Evolutionary conservation across 345 rosid species (phyloP).

Genomic region (Zanthoxylum bungeanum): DNA sequence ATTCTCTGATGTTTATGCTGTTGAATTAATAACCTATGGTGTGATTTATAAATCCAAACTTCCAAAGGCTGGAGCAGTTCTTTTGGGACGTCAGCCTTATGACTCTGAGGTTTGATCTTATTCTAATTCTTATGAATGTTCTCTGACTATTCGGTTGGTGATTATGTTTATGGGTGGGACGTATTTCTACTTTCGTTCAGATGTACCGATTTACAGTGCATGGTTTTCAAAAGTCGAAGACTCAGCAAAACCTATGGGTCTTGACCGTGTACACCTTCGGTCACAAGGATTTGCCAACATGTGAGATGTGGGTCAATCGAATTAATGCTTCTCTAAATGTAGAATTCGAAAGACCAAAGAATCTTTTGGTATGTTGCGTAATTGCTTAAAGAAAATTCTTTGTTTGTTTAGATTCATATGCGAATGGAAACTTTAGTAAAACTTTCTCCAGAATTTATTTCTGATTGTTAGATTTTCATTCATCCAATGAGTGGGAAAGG

Average conservation of each 20-base stretch:
- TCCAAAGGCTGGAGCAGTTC: constrained; percentile 38
- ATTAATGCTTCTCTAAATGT: constrained; percentile 46
- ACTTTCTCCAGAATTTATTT: constrained; percentile 16
- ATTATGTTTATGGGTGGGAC: constrained; percentile 6
- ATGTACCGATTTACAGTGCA: constrained; percentile 63
- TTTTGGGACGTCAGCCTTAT: constrained; percentile 30
- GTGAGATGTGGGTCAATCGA: constrained; percentile 67
- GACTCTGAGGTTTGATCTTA: constrained; percentile 45
- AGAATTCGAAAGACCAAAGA: constrained; percentile 69
- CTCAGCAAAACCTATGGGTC: constrained; percentile 68
- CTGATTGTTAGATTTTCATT: constrained; percentile 60
- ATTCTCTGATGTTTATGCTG: constrained; percentile 68
- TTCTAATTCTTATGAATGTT: not conserved
- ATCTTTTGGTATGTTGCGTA: constrained; percentile 58
- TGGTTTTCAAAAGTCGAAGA: constrained; percentile 46
- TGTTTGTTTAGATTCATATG: constrained; percentile 7
- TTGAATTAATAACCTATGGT: constrained; percentile 48
- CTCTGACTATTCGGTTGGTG: not conserved
- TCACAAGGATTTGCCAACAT: constrained; percentile 57
- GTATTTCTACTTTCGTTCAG: constrained; percentile 35
- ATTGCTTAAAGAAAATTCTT: not conserved
- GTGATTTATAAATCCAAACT: constrained; percentile 31
- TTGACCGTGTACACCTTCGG: constrained; percentile 53
- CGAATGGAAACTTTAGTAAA: constrained; percentile 14
- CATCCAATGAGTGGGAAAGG: constrained; percentile 91